A percentile compares a stretch with the other conserved stretches of the same genome.
phyloP scores from a whole-genome alignment of 306 rosid genomes.

The Prunus mira region DNA sequence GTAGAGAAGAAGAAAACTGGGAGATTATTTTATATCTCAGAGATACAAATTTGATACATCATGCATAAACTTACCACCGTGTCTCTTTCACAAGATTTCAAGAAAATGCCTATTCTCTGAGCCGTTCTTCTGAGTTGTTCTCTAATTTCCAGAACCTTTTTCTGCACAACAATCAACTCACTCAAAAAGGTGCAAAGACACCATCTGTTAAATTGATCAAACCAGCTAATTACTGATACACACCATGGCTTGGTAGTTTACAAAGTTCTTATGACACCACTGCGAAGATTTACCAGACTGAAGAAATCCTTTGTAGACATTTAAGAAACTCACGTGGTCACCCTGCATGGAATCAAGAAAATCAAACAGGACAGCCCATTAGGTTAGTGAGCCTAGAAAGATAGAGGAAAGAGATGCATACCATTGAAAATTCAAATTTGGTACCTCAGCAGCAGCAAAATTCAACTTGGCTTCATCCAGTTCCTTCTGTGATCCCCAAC shows the following conservation, averaged over 20 bases:
- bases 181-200: not conserved
- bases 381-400: not conserved
- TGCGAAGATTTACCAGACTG: constrained; percentile 92
- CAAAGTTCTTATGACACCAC: constrained; percentile 87
- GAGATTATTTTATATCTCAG: not conserved
- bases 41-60: not conserved
- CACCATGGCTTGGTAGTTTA: constrained; percentile 96
- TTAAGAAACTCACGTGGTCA: constrained; percentile 86
- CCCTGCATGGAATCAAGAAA: constrained; percentile 55
- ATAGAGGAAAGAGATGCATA: too few species aligned
- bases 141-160: constrained; percentile 83
- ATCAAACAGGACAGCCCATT: not conserved
- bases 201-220: not conserved
- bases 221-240: constrained; percentile 21
- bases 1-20: not conserved
- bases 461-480: constrained; percentile 91
- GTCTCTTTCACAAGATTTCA: constrained; percentile 76
- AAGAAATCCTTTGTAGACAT: constrained; percentile 86
- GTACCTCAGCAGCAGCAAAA: constrained; percentile 92
- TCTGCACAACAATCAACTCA: constrained; percentile 40
- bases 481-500: constrained; percentile 83
- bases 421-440: constrained; percentile 10
- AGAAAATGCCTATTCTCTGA: constrained; percentile 71
- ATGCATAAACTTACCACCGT: constrained; percentile 46
- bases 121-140: constrained; percentile 84